phyloP scores from a whole-genome alignment of 768 basidiomycete species.

The Clavulina sp. region DNA sequence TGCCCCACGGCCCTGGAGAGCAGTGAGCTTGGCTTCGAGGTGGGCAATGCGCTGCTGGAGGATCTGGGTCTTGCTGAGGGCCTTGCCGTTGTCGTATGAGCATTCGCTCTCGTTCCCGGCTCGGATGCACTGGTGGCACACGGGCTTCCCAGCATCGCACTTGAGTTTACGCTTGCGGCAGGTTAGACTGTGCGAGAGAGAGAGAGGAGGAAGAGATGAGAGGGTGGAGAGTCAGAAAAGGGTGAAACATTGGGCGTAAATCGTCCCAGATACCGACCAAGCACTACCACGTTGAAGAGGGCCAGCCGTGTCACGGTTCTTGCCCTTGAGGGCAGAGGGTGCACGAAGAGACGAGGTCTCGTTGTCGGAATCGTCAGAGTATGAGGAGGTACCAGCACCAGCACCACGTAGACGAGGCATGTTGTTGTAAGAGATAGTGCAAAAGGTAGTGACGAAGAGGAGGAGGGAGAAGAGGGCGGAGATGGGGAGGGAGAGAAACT shows the following conservation, averaged over 20 bases:
- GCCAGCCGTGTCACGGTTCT: neutral
- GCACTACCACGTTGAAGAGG: neutral
- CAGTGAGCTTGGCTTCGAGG: neutral
- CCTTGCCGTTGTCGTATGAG: slow-evolving; percentile 47
- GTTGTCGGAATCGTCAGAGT: no score
- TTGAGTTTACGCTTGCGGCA: slow-evolving; percentile 17
- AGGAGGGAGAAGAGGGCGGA: neutral
- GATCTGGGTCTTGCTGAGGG: slow-evolving; percentile 2
- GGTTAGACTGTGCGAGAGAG: neutral
- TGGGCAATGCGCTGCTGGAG: slow-evolving; percentile 2
- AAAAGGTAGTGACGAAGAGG: neutral
- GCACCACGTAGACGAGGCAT: neutral
- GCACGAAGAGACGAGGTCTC: neutral
- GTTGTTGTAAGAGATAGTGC: neutral
- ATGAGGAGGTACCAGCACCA: no score
- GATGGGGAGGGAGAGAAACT: neutral
- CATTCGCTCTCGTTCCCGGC: slow-evolving; percentile 60
- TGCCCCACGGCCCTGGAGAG: neutral
- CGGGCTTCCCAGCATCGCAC: slow-evolving; percentile 61
- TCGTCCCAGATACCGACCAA: neutral
- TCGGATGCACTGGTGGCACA: slow-evolving; percentile 60
- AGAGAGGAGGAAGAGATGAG: neutral
- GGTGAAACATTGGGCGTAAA: no score
- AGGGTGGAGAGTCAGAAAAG: no score
- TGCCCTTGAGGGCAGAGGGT: neutral